Percentiles rank a stretch among this genome's conserved stretches.
Evolutionary conservation across 768 basidiomycete species (phyloP).

Genomic region (Phylloporus sp.): DNA sequence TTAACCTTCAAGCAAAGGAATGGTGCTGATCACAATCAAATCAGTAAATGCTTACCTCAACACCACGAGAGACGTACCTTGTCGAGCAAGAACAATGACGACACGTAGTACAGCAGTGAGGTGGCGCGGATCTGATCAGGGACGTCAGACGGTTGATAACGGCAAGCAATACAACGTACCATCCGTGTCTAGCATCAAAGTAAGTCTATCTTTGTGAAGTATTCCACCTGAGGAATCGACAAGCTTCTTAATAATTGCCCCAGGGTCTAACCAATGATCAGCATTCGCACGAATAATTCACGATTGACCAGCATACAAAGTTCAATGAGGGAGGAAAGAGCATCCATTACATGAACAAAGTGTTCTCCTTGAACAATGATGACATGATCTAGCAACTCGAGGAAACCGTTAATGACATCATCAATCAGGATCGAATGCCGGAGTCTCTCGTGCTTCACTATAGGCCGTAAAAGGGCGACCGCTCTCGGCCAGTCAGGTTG

Average conservation of each 20-base stretch:
- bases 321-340: conserved; percentile 11
- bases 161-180: neutral
- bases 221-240: neutral
- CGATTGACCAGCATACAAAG: neutral
- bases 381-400: conserved; percentile 6
- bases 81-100: conserved; percentile 7
- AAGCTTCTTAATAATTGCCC: conserved; percentile 2
- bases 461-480: conserved; percentile 13
- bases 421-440: conserved; percentile 7
- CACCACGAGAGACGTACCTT: neutral
- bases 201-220: conserved; percentile 3
- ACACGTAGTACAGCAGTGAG: conserved; percentile 16
- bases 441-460: conserved; percentile 11
- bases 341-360: conserved; percentile 16
- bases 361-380: conserved; percentile 1
- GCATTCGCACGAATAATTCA: neutral
- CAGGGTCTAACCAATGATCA: conserved; percentile 2
- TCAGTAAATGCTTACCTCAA: neutral
- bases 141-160: neutral
- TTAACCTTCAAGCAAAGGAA: conserved; percentile 5
- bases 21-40: neutral
- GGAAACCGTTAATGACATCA: conserved; percentile 8
- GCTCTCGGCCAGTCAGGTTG: conserved; percentile 15
- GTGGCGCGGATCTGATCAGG: conserved; percentile 2
- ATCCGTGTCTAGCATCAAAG: conserved; percentile 8